Evolutionary conservation across 1,139 yeast genomes (phyloP), one percentile per base, ranked within the genome.

Genomic region (Geotrichum phurueaensis): DNA sequence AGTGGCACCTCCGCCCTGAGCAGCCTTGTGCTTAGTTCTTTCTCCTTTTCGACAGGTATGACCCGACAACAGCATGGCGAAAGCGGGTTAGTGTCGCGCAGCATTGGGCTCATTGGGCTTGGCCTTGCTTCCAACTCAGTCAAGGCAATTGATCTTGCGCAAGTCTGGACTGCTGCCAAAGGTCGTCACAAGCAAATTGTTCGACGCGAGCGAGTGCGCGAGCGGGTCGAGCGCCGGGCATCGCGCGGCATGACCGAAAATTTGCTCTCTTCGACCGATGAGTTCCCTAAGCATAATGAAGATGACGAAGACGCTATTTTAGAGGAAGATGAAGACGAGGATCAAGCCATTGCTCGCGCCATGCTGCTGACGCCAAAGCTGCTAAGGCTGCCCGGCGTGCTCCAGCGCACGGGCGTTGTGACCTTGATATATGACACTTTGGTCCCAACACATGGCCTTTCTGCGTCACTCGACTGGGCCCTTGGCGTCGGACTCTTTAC

Each of bases 381-480:
- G n/a, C 66, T 70, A 7, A 66, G 77, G n/a, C 69, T 70, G 13
- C 66, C 69, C 13, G 78, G 78, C 1, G 73, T 75, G 45, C 65
- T 75, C 54, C 78, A 75, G 61, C 68, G 78, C 39, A 70, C 73
- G 36, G 78, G 77, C 1, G 56, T 73, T 6, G 67, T 70, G 52
- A 57, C 69, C 12, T 52, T 64, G 33, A 36, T 53, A 22, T 53
- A 43, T 22, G 23, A 33, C 18, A 39, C 20, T 13, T 18, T 39
- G 10, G 47, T 39, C 20, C 47, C 47, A 10, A 10, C 22, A 7
- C n/a, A n/a, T 15, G 20, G 47, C 3, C 20, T 39, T 10, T 18
- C 9, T 39, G 47, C 47, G 18, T 22, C 47, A 9, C 47, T 39
- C n/a, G 47, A 39, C 22, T 39, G 47, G 47, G 22, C 47, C 10